Base-by-base conservation (phyloP, 805 yeast species). In the Monosporozyma solicola region DNA sequence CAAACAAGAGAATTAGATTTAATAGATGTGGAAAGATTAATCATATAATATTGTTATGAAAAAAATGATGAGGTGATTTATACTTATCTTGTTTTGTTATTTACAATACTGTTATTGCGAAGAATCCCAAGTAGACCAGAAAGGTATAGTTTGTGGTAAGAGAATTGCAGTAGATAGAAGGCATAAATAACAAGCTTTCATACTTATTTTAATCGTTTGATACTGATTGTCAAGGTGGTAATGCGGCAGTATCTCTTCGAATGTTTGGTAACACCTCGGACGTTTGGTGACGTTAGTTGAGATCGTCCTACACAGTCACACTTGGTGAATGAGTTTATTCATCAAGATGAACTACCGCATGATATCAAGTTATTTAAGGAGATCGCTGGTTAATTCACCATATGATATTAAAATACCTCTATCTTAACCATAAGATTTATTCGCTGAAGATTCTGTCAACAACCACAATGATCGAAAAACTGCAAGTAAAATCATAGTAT, bases 361-460 rank as follows among this genome's bases (percentile, higher is more conserved):
- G 98, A 94, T 68, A 84, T 94, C 53, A 99, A 92, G 58, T 85
- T 94, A 64, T 94, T 84, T 75, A 92, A 91, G 73, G 88, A 87
- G 74, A 90, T 92, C 56, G 79, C 75, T 45, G 96, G 87, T 58
- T 74, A 89, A 62, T 87, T 83, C 29, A 82, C 94, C 59, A 76
- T 78, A 47, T 78, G 78, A 51, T 84, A 83, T 55, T 82, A 86
- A 53, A 84, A 85, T 33, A 82, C 89, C 46, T 95, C 89, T 72
- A 97, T 94, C 22, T 78, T 94, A 63, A 96, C 96, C 16, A 20
- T 98, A 94, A 75, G 82, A 84, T 51, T 73, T 94, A 61, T 91
- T 94, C 61, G 87, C 81, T 64, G 88, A 85, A 57, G 79, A 86
- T 60, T 84, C 92, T 58, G 77, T 20, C 20, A 20, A 20, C 2